Evolutionary conservation across 441 rosid species (phyloP).

Genomic region (Euphorbia corollata): DNA sequence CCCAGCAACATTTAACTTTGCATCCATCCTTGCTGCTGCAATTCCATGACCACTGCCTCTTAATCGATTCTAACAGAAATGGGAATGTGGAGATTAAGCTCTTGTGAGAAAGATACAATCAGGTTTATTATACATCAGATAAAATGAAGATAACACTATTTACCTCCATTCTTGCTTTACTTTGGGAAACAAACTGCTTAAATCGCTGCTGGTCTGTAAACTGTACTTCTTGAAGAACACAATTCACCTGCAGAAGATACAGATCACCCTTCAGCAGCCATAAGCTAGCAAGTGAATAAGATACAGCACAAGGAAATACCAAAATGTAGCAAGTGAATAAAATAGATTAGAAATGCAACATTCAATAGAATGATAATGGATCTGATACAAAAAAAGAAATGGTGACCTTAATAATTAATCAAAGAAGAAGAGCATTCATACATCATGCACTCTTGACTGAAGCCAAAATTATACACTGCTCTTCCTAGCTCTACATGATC

Average conservation of each 20-base stretch:
- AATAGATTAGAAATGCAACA: neutral
- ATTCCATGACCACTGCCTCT: slow-evolving; percentile 90
- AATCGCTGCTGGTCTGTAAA: slow-evolving; percentile 94
- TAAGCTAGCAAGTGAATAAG: no score
- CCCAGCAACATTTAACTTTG: slow-evolving; percentile 77
- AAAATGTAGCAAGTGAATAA: neutral
- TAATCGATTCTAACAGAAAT: slow-evolving; percentile 54
- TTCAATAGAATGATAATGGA: neutral
- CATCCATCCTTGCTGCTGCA: slow-evolving; percentile 90
- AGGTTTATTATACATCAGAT: slow-evolving; percentile 3
- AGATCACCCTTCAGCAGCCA: slow-evolving; percentile 13
- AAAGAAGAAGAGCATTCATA: neutral
- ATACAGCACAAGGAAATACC: slow-evolving; percentile 1
- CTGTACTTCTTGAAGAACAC: slow-evolving; percentile 84
- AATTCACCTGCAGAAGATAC: slow-evolving; percentile 43
- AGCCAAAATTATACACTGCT: neutral
- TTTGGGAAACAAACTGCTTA: slow-evolving; percentile 90
- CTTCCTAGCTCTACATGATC: neutral
- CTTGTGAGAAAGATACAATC: slow-evolving; percentile 3
- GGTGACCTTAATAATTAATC: neutral
- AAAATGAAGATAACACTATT: slow-evolving; percentile 12
- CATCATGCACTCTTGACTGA: neutral
- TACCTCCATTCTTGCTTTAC: slow-evolving; percentile 96
- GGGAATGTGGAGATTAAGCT: slow-evolving; percentile 10
- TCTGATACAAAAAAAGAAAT: neutral